phyloP scores from a whole-genome alignment of 352 stramenopile genomes.

The Pythium vanterpoolii region DNA sequence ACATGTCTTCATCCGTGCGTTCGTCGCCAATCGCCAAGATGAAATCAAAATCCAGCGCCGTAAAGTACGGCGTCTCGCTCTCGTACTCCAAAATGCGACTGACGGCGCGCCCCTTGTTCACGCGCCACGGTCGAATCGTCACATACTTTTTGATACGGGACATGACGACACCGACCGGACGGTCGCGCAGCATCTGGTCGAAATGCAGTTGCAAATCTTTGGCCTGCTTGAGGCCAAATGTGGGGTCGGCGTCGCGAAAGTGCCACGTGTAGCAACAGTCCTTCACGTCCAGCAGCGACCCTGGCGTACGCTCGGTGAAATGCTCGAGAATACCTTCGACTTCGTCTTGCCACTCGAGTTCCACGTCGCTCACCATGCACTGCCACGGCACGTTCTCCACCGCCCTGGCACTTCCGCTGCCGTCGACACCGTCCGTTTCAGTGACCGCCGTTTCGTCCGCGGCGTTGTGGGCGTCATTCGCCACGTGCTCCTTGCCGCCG shows the following conservation, averaged over 20 bases:
- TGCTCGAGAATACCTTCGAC: conserved; percentile 83
- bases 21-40: conserved; percentile 85
- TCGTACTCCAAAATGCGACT: conserved; percentile 83
- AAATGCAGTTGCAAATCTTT: conserved; percentile 90
- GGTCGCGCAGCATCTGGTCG: conserved; percentile 85
- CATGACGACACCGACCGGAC: conserved; percentile 83
- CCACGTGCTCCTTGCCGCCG: not conserved
- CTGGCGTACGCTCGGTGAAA: conserved; percentile 86
- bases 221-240: conserved; percentile 82
- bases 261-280: conserved; percentile 88
- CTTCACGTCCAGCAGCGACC: conserved; percentile 80
- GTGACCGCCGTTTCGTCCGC: not conserved
- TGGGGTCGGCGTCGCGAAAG: conserved; percentile 82
- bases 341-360: conserved; percentile 74
- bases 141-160: conserved; percentile 89
- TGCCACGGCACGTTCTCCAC: conserved; percentile 61
- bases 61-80: conserved; percentile 72
- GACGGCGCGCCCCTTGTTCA: conserved; percentile 86
- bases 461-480: not conserved
- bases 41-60: conserved; percentile 78
- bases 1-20: conserved; percentile 89
- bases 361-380: conserved; percentile 79
- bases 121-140: conserved; percentile 78
- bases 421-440: not conserved
- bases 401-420: not conserved